phyloP scores from a whole-genome alignment of 148 eudicot species.

The Arctostaphylos glauca region DNA sequence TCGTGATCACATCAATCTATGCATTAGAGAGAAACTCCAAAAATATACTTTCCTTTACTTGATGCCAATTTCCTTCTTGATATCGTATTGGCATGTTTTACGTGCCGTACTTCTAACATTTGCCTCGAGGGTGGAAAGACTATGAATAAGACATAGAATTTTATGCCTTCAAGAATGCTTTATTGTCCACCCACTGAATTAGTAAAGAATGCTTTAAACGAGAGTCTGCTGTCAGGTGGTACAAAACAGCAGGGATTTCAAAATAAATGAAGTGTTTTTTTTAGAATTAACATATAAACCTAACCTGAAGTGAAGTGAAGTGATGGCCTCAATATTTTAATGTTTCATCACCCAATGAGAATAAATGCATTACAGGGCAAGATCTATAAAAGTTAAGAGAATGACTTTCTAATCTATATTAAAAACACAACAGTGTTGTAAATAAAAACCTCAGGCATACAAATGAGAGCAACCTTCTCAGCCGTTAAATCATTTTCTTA shows the following conservation, averaged over 20 bases:
- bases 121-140: neutral
- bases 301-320: slow-evolving; percentile 5
- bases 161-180: neutral
- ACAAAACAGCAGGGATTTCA: neutral
- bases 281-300: neutral
- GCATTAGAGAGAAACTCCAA: too few relatives aligned
- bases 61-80: too few relatives aligned
- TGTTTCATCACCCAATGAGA: neutral
- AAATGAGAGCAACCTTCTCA: too few relatives aligned
- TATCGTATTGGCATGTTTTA: neutral
- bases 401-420: neutral
- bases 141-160: neutral
- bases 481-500: too few relatives aligned
- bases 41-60: too few relatives aligned
- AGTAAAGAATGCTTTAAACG: neutral
- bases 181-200: neutral
- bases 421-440: too few relatives aligned
- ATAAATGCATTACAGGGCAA: neutral
- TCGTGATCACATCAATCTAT: too few relatives aligned
- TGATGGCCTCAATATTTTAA: neutral
- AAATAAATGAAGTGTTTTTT: neutral
- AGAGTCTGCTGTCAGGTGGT: neutral
- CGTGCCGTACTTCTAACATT: neutral
- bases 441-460: too few relatives aligned
- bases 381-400: neutral